Evolutionary conservation across 2,329 filamentous ascomycete species (phyloP).

Genomic region (Exophiala oligosperma): DNA sequence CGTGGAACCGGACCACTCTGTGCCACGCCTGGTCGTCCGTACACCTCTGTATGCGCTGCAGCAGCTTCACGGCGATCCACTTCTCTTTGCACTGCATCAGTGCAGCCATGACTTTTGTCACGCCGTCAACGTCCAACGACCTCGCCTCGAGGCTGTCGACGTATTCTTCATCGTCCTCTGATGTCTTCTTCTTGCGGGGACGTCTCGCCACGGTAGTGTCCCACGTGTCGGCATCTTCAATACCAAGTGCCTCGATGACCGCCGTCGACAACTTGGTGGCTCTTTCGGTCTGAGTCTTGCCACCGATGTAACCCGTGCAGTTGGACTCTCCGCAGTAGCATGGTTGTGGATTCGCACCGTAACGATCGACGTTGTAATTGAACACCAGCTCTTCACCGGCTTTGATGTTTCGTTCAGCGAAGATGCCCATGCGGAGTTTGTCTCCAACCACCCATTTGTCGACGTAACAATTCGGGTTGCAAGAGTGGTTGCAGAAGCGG

Average conservation of each 20-base stretch:
- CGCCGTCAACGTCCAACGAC: conserved; percentile 75
- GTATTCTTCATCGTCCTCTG: conserved; percentile 89
- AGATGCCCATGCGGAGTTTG: conserved; percentile 98
- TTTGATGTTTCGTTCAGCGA: conserved; percentile 79
- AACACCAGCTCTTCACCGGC: conserved; percentile 95
- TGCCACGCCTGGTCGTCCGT: conserved; percentile 85
- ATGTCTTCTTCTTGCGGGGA: conserved; percentile 92
- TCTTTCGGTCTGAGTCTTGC: conserved; percentile 94
- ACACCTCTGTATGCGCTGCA: conserved; percentile 82
- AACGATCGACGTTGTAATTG: conserved; percentile 99
- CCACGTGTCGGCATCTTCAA: conserved; percentile 90
- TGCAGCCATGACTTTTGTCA: conserved; percentile 92
- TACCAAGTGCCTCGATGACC: conserved; percentile 91
- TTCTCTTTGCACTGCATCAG: conserved; percentile 99
- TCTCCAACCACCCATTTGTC: conserved; percentile 99
- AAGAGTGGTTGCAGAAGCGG: conserved; percentile 98
- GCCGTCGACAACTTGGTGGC: conserved; percentile 87
- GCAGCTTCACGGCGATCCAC: conserved; percentile 95
- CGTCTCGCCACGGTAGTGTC: conserved; percentile 79
- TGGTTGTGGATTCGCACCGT: conserved; percentile 92
- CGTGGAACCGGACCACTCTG: conserved; percentile 92
- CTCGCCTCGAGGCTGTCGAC: conserved; percentile 83
- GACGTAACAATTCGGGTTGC: conserved; percentile 97
- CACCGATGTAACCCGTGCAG: conserved; percentile 94
- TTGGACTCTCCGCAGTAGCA: conserved; percentile 96